Base-by-base conservation (phyloP, 23 red algal species). In the Gracilaria domingensis region DNA sequence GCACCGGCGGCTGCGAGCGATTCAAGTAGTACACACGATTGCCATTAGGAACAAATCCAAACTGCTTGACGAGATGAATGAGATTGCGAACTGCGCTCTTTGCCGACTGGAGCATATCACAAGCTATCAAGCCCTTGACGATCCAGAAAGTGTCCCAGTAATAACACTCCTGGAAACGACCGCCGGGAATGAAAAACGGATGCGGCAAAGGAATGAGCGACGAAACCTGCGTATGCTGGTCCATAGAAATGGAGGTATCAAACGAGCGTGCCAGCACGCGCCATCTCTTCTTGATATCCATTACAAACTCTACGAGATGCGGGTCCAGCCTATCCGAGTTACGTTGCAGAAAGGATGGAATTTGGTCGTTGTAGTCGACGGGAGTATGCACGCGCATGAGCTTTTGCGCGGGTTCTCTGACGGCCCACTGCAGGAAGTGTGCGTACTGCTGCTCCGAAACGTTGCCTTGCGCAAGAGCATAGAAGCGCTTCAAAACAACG, bases 141-240 rank as follows among this genome's bases (percentile, higher is more conserved):
- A 98, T 94, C 91, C 93, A 98, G 24, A 93, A 88, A 4, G 93
- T 91, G 49, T 98, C 96, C 96, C 96, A 98, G 77, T 98, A 98
- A 64, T 95, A 98, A 71, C 69, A 90, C 76, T 98, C 96, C 25
- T 89, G 96, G 78, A 98, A 98, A 59, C 96, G 96, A 17, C 96
- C 96, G 9, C 96, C 96, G 16, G 96, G 85, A 14, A 98, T 83
- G 54, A 95, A 91, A 51, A 98, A 95, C 26, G 93, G 93, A 58
- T 93, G 81, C 0, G 85, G 89, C 21, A 95, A 71, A 17, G 93
- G 89, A 38, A 98, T 92, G 60, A 92, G 78, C 2, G 60, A 56
- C 18, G 75, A 82, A 35, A 29, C n/a, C 26, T 28, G 33, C 12
- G 6, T 32, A 21, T 54, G 37, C 8, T 75, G 51, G 0, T 64